Base-by-base conservation (phyloP, 176 grass and related monocot species). In the Bromus sterilis region DNA sequence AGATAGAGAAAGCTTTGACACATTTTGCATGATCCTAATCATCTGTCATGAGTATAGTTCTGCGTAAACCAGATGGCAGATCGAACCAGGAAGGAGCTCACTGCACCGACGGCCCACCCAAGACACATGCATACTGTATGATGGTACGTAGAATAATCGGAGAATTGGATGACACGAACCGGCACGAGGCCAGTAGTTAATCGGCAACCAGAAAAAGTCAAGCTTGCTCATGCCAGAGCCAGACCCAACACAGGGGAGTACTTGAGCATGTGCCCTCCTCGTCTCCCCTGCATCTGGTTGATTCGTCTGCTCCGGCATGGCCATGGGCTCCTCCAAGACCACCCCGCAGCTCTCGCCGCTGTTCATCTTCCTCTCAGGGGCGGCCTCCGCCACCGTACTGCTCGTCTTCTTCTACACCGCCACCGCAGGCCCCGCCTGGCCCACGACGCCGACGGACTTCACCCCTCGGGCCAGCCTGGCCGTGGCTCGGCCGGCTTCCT, bases 321-420 rank as follows among this genome's bases (percentile, higher is more conserved):
- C 42, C 2, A 0, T 20, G 40, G 42, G 33, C 78, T 72, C 78
- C 78, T 72, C 78, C 69, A 87, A 84, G 77, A 81, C 4, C 35
- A 24, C n/a, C 12, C n/a, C n/a, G n/a, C 48, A 21, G 18, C n/a
- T 43, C 15, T 68, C 81, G 18, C 71, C 81, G 64, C 41, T 49
- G 63, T 44, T 60, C 33, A 8, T 68, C 77, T 91, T 87, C 77
- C 72, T 91, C 49, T 34, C 81, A 31, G 85, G 89, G 23, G 85
- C 85, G 6, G 77, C 71, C 5, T 77, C 81, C 43, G 85, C 77
- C 36, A 73, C 81, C 36, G 89, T 28, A 30, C 29, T 91, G 28
- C 72, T 87, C 28, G 18, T 91, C 32, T 87, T 87, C 56, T 21
- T 81, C 43, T 25, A 78, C 57, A 87, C 89, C 14, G 36, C 89